Evolutionary conservation across 169 alveolate genomes (phyloP), one percentile per base, ranked within the genome.

Genomic region (Cystoisospora suis): DNA sequence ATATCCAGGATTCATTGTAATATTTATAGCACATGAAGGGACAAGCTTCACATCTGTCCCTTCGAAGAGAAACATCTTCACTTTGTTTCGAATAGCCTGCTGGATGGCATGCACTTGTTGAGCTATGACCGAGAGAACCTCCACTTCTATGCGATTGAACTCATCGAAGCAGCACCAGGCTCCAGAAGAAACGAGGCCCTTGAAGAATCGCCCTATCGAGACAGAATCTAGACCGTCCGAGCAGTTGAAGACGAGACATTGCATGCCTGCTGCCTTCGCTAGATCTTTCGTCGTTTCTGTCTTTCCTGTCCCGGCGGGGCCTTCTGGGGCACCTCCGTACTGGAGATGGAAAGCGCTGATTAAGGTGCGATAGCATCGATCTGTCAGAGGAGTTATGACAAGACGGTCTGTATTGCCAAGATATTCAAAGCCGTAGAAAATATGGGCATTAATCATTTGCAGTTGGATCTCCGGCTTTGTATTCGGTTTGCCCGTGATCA

Each of bases 301-400:
- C 95, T 98, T 98, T 32, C 99, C 99, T 3, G 99, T 98, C n/a
- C 99, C 99, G 1, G 99, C 99, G 2, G 98, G 99, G 1, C 99
- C 99, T 47, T 97, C 99, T n/a, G 98, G 99, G 3, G 98, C 99
- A 7, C 99, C 99, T n/a, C 99, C 99, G 91, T 96, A 96, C 90
- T 95, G 95, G 79, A 95, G 94, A 79, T 96, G 94, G 86, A 95
- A 88, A n/a, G 99, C 99, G 5, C 97, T 97, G 96, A 96, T 95
- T 49, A 97, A 93, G 53, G 98, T 96, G 81, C 98, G 95, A 61
- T 94, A 92, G 93, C 99, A 97, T 79, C 98, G 96, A 88, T 97
- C 98, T 34, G 98, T 96, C 77, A 97, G 95, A 34, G 99, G 99
- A 23, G 99, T 97, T 85, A 97, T 96, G 45, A 97, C 98, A 72